Evolutionary conservation across 1,284 basidiomycete genomes (phyloP).

Genomic region (Butyriboletus appendiculatus): DNA sequence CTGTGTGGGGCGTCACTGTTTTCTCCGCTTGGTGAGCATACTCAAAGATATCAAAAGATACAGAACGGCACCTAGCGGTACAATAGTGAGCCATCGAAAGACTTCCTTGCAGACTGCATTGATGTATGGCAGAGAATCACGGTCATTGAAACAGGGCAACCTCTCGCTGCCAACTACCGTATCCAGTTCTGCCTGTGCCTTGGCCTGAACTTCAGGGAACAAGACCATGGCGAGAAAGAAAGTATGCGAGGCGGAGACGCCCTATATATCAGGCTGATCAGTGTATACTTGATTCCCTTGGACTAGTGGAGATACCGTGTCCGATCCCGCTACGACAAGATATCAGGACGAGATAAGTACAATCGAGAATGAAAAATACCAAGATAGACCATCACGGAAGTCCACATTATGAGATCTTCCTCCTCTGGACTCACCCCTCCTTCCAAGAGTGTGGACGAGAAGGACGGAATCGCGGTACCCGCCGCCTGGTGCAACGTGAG

Average conservation of each 20-base stretch:
- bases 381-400: constrained; percentile 7
- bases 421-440: constrained; percentile 21
- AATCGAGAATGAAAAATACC: constrained; percentile 3
- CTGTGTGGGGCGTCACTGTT: constrained; percentile 38
- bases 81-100: constrained; percentile 21
- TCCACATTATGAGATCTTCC: constrained; percentile 28
- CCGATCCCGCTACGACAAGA: constrained; percentile 24
- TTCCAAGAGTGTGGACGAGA: constrained; percentile 30
- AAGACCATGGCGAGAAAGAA: constrained; percentile 33
- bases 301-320: constrained; percentile 15
- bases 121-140: constrained; percentile 23
- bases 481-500: constrained; percentile 33
- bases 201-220: constrained; percentile 24
- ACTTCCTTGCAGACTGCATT: constrained; percentile 30
- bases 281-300: neutral
- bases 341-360: neutral
- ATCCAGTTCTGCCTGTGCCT: constrained; percentile 29
- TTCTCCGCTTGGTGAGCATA: constrained; percentile 20
- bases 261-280: constrained; percentile 16
- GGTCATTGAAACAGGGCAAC: constrained; percentile 22
- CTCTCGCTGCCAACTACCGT: constrained; percentile 20
- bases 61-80: constrained; percentile 15
- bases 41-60: neutral
- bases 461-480: constrained; percentile 40
- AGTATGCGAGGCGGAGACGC: constrained; percentile 39